Base-by-base conservation (phyloP, 176 grass and related monocot species). In the Musa acuminata region DNA sequence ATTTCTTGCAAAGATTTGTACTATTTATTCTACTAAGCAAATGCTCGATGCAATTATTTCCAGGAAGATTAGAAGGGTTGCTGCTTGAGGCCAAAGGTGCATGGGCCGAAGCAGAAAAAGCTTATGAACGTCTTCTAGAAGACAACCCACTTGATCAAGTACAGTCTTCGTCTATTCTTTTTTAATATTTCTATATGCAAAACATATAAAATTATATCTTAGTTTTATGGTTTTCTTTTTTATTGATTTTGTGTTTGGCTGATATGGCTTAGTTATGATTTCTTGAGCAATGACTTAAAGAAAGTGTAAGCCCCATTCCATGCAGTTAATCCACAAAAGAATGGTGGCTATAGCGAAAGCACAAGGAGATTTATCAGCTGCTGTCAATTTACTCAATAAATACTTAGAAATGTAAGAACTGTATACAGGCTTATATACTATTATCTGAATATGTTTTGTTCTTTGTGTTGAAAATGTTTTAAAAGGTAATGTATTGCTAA, bases 291-390 rank as follows among this genome's bases (percentile, higher is more conserved):
- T 17, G 20, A 70, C 13, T 8, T 9, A 50, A 9, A 51, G 67
- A 13, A 49, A 80, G 25, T 54, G 77, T 69, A 60, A 76, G 50
- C 74, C 72, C 1, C 84, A 52, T 77, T 52, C 58, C 80, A 72
- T 70, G 25, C 67, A 99, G 91, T 58, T 82, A 83, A 82, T 94
- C 77, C 91, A 87, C 60, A 99, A 89, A 80, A 99, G 96, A 79
- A 89, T 83, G 81, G 86, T 99, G 77, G 90, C 95, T 71, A 99
- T 99, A 59, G 88, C 84, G 64, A 99, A 99, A 82, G 95, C 95
- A 80, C 88, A 83, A 78, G 96, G 96, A 75, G 78, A 99, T 81
- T 82, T 87, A 20, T 78, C 84, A 55, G 26, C 82, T 78, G 84
- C 84, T 53, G 79, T 99, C 12, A 83, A 84, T 52, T 86, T 95